These are phyloP conservation scores for Botryotinia calthae DNA, from an alignment of 2,329 filamentous ascomycete genomes.

Conservation along the genomic window DNA sequence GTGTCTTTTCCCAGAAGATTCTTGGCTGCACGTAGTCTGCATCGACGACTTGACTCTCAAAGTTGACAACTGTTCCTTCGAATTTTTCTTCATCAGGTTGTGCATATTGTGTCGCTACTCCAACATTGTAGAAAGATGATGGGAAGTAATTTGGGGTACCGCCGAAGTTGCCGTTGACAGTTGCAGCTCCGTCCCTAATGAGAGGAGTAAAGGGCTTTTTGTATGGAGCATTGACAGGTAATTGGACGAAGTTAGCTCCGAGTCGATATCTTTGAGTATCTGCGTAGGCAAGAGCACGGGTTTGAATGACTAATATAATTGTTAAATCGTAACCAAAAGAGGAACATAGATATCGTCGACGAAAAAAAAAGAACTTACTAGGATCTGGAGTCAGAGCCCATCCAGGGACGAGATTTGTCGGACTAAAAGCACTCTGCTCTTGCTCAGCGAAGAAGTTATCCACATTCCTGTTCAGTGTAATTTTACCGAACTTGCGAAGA, in stretches of 20 bases:
- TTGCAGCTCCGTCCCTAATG: slow-evolving; percentile 42
- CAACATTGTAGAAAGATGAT: slow-evolving; percentile 6
- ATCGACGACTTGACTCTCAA: slow-evolving; percentile 35
- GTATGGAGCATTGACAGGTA: slow-evolving; percentile 49
- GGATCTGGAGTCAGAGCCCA: neutral
- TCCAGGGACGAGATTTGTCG: slow-evolving; percentile 62
- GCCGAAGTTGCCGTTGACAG: slow-evolving; percentile 44
- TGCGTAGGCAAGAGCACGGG: slow-evolving; percentile 53
- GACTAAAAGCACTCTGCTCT: slow-evolving; percentile 66
- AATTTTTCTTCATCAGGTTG: neutral
- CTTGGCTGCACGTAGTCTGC: slow-evolving; percentile 42
- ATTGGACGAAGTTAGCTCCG: slow-evolving; percentile 56
- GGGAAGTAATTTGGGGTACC: slow-evolving; percentile 43
- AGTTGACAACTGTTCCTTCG: slow-evolving; percentile 1
- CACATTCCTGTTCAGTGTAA: slow-evolving; percentile 50
- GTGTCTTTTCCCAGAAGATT: slow-evolving; percentile 37
- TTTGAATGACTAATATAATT: slow-evolving; percentile 46
- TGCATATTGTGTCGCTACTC: neutral
- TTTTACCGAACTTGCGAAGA: slow-evolving; percentile 47
- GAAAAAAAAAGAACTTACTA: neutral
- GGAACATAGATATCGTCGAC: neutral
- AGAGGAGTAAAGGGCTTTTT: slow-evolving; percentile 39
- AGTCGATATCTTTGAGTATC: slow-evolving; percentile 55
- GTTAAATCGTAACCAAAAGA: neutral
- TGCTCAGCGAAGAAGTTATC: slow-evolving; percentile 62